Base-by-base conservation (phyloP, 148 eudicot genomes). In the Silene conica region DNA sequence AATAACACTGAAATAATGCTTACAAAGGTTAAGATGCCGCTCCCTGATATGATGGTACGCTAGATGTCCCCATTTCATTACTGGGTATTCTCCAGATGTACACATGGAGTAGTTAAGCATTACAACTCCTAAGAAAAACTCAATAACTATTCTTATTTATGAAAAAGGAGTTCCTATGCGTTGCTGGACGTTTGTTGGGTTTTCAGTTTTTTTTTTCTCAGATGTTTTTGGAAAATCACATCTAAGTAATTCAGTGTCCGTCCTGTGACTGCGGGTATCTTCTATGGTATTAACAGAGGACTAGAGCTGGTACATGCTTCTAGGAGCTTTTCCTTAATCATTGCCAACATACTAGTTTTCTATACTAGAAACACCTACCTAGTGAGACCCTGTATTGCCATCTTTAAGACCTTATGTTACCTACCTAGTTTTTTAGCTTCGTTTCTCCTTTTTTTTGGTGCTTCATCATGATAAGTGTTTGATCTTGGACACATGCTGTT, bases 11-110 rank as follows among this genome's bases (percentile, higher is more conserved):
- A 94, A 78, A 94, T 94, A 54, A 94, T 94, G 98, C 91, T 94
- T 69, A 94, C 98, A 74, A 94, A 94, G 79, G 93, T 94, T 63
- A 94, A 94, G 83, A 94, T 94, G 98, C 98, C 98, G 61, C 97
- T 94, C 70, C 88, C 97, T 72, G 98, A 94, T 82, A 91, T 94
- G 97, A 85, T 91, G 98, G 98, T 94, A 88, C 77, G 93, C 70
- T 76, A 34, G 52, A 50, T 69, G 72, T 23, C 70, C 26, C 55
- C 20, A 26, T n/a, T 67, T 43, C 22, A 20, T 69, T 69, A 22
- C 72, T 69, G 57, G 16, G 13, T 25, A 48, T 69, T 69, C 41
- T 69, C 34, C 57, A 50, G 41, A 12, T 50, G 19, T 69, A 25
- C 34, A 48, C 58, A 50, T 15, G 20, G 71, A 23, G 72, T 50